Evolutionary conservation across 2,329 filamentous ascomycete species (phyloP).

Genomic region (Colletotrichum sp.): DNA sequence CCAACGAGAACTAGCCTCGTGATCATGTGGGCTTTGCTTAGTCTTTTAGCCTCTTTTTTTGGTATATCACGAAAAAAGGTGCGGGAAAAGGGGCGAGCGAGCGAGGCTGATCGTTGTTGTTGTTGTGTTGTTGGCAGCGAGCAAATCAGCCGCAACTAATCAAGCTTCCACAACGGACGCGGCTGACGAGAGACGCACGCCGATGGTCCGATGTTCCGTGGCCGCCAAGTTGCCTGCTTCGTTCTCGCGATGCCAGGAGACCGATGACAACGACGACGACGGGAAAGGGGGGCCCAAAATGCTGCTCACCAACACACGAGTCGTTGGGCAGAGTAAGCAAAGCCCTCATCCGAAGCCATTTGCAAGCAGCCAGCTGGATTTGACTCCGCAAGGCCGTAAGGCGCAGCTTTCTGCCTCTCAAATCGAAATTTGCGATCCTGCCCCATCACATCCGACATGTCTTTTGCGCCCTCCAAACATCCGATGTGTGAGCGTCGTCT

Average conservation of each 20-base stretch:
- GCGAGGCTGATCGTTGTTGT: neutral
- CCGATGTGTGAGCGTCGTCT: conserved; percentile 5
- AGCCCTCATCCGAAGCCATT: neutral
- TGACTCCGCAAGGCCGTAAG: neutral
- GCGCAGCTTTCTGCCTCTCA: neutral
- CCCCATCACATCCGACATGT: neutral
- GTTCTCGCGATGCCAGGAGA: neutral
- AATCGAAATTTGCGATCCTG: neutral
- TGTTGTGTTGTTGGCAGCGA: neutral
- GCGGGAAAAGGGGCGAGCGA: neutral
- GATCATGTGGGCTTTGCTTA: neutral
- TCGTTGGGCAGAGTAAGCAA: neutral
- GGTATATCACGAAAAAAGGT: neutral
- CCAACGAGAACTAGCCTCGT: neutral
- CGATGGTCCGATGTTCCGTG: neutral
- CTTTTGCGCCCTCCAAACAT: conserved; percentile 1
- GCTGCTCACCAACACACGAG: neutral
- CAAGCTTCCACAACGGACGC: neutral
- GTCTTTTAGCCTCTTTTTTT: neutral
- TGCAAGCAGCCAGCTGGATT: neutral
- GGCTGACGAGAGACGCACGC: neutral
- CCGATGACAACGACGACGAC: neutral
- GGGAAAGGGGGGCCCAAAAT: neutral
- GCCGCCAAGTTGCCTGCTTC: neutral
- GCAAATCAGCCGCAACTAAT: neutral